Conservation (phyloP, 2,329 filamentous ascomycete genomes). For the Sodiomyces alkalinus region DNA sequence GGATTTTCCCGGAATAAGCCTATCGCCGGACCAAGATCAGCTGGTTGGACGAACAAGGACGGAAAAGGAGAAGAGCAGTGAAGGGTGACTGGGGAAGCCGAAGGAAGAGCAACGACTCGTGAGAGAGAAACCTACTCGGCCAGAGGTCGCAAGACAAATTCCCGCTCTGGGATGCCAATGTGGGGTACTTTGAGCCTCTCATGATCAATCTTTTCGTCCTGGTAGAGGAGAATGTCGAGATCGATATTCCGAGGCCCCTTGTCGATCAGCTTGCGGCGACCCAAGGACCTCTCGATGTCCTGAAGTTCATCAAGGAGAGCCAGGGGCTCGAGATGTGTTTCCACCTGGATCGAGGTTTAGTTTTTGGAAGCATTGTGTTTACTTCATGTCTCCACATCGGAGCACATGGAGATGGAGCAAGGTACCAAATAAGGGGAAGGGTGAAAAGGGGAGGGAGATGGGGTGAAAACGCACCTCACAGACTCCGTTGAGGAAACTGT, state of each 20-base stretch:
- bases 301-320: conserved; percentile 70
- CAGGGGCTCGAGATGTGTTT: conserved; percentile 62
- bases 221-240: conserved; percentile 80
- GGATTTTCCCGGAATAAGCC: conserved; percentile 39
- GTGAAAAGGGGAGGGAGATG: conserved; percentile 3
- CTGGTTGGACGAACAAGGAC: not conserved
- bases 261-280: conserved; percentile 70
- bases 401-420: too few relatives aligned
- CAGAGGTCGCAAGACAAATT: conserved; percentile 83
- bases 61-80: not conserved
- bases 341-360: conserved; percentile 51
- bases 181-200: conserved; percentile 76
- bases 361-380: too few relatives aligned
- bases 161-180: conserved; percentile 69
- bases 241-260: conserved; percentile 94
- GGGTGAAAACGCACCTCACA: conserved; percentile 54
- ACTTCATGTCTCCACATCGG: too few relatives aligned
- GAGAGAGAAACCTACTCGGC: conserved; percentile 56
- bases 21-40: conserved; percentile 14
- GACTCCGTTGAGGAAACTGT: conserved; percentile 77
- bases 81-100: not conserved
- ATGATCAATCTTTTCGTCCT: conserved; percentile 46
- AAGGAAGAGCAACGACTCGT: not conserved
- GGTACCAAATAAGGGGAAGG: too few relatives aligned
- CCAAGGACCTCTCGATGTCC: conserved; percentile 64